Percentiles rank a stretch among this genome's conserved stretches.
phyloP scores from a whole-genome alignment of 2,329 filamentous ascomycete genomes.

The Sporothrix euskadiensis region DNA sequence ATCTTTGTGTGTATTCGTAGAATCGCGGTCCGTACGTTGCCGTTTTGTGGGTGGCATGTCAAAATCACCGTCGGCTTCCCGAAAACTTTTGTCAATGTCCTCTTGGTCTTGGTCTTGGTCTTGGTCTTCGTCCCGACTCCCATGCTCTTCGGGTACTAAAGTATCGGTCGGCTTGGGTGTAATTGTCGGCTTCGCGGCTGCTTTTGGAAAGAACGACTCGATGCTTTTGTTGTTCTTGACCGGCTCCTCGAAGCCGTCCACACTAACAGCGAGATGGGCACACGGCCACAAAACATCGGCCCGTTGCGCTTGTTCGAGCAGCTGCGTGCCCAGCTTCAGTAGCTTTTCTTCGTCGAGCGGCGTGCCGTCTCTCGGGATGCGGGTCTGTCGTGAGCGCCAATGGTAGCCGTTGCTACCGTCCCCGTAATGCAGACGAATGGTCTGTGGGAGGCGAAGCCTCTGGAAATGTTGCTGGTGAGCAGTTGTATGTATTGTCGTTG shows the following conservation, averaged over 20 bases:
- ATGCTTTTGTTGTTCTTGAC: slow-evolving; percentile 83
- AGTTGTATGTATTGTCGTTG: background rate
- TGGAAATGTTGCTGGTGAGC: slow-evolving; percentile 7
- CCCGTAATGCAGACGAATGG: slow-evolving; percentile 80
- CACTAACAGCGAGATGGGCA: slow-evolving; percentile 81
- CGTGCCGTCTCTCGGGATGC: slow-evolving; percentile 71
- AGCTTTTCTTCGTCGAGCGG: slow-evolving; percentile 70
- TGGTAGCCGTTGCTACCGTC: slow-evolving; percentile 59
- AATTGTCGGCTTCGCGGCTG: background rate
- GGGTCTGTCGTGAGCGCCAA: slow-evolving; percentile 66
- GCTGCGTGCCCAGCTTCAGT: slow-evolving; percentile 71
- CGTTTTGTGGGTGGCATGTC: slow-evolving; percentile 27
- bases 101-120: background rate
- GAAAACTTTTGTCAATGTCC: background rate
- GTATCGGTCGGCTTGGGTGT: background rate
- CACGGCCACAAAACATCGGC: slow-evolving; percentile 89
- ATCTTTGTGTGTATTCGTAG: background rate
- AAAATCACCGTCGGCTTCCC: background rate
- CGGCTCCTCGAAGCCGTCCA: slow-evolving; percentile 90
- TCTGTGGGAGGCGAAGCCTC: slow-evolving; percentile 85
- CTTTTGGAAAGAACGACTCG: slow-evolving; percentile 65
- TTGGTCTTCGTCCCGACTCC: background rate
- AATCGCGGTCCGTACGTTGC: slow-evolving; percentile 7
- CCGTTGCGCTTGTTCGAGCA: slow-evolving; percentile 74
- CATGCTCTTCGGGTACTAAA: background rate